Evolutionary conservation across 2,329 filamentous ascomycete genomes (phyloP), one percentile per base, ranked within the genome.

Genomic region (Aspergillus sp.): DNA sequence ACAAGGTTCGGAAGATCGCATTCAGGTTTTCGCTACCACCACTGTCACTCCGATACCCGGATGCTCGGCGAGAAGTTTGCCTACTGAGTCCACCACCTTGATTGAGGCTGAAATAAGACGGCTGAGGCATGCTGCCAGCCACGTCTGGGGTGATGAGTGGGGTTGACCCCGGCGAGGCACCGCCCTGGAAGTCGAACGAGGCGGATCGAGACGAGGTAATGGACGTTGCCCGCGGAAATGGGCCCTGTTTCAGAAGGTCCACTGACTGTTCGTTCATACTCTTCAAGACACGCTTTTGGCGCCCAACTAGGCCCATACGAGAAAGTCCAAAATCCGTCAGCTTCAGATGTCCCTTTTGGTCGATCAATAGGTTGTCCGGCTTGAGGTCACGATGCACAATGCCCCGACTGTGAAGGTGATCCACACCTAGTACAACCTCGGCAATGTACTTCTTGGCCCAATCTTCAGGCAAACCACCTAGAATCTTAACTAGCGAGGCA

Each of bases 401-500:
- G 62, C 94, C 92, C 62, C 94, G 88, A 73, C 89, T 92, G 79
- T 99, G 95, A 51, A 99, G 83, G 81, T 99, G 93, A 75, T 99
- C 93, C 43, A 99, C 92, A 19, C 96, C 95, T n/a, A 98, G 84
- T 55, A 99, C 89, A 49, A 99, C 94, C 79, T 99, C 95, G 3
- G 92, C 95, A 45, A 98, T 85, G 74, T 99, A 99, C 75, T 97
- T 98, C 81, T 96, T 96, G 3, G 92, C 93, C 96, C 96, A 99
- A 68, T 98, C 94, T 79, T 99, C 96, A 0, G 93, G 91, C 23
- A 99, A 83, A 3, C 92, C 93, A 31, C 93, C 93, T 1, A 99
- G 84, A 28, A 97, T 89, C 75, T 98, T 99, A 80, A 98, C 95
- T 57, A 99, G 83, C 6, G 95, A 97, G 53, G 96, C 95, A 74